A percentile compares a stretch with the other conserved stretches of the same genome.
phyloP scores from a whole-genome alignment of 2,329 filamentous ascomycete species.

The Penicillium sp. region DNA sequence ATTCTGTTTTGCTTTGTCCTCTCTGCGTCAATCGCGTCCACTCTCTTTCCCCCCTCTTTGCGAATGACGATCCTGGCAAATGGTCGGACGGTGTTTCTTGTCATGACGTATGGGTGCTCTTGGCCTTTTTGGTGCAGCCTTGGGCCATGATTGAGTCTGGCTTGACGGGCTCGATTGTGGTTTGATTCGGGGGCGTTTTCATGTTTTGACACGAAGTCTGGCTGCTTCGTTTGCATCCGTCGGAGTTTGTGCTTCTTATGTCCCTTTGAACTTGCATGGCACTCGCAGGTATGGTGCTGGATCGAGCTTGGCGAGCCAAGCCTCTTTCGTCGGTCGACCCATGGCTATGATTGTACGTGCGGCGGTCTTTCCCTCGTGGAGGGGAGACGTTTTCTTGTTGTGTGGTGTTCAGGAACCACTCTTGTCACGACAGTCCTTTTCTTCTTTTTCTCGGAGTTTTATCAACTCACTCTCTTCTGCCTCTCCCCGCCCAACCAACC shows the following conservation, averaged over 20 bases:
- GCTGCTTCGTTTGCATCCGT: conserved; percentile 15
- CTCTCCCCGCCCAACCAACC: no score
- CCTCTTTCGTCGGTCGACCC: neutral
- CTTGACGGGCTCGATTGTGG: conserved; percentile 1
- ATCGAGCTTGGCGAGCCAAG: neutral
- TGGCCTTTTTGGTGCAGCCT: conserved; percentile 2
- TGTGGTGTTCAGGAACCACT: neutral
- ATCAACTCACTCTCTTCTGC: no score
- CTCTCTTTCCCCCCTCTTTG: neutral
- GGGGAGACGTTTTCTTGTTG: neutral
- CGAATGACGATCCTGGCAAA: conserved; percentile 8
- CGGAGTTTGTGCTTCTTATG: conserved; percentile 16
- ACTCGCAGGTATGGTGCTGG: conserved; percentile 2
- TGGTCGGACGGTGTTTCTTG: conserved; percentile 13
- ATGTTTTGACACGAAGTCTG: neutral
- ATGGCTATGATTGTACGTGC: neutral
- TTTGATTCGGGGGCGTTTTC: neutral
- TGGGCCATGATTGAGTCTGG: conserved; percentile 1
- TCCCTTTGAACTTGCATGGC: neutral
- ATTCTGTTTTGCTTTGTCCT: conserved; percentile 4
- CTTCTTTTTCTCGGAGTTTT: no score
- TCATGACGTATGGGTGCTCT: conserved; percentile 8
- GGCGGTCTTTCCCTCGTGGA: neutral
- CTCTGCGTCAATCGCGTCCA: neutral
- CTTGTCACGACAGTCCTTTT: no score